A percentile compares a stretch with the other conserved stretches of the same genome.
These are phyloP conservation scores for Neofusicoccum cordaticola DNA, from an alignment of 2,329 filamentous ascomycete species.

Conservation along the genomic window DNA sequence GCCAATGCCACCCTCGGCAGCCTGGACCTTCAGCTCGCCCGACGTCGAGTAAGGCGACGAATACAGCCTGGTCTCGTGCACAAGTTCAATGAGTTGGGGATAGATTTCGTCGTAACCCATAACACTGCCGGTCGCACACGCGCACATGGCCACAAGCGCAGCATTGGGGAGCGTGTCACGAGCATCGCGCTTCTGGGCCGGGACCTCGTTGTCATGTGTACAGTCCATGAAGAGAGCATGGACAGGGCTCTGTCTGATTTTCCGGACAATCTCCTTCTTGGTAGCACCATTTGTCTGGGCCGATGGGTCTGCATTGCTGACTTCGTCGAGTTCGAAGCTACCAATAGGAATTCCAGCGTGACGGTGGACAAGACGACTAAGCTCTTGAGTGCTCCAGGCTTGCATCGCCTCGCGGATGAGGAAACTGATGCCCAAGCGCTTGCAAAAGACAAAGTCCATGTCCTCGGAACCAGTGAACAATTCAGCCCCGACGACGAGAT, in stretches of 20 bases:
- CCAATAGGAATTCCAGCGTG: constrained; percentile 93
- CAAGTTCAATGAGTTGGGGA: constrained; percentile 86
- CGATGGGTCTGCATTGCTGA: constrained; percentile 58
- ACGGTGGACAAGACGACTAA: constrained; percentile 88
- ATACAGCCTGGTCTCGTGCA: constrained; percentile 83
- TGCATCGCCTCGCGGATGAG: constrained; percentile 98
- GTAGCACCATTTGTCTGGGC: constrained; percentile 30
- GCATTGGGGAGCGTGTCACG: constrained; percentile 92
- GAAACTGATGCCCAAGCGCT: constrained; percentile 83
- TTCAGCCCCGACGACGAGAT: constrained; percentile 90
- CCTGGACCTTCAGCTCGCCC: constrained; percentile 59
- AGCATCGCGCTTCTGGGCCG: constrained; percentile 90
- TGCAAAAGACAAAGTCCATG: constrained; percentile 94
- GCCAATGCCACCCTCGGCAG: constrained; percentile 80
- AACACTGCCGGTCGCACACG: constrained; percentile 89
- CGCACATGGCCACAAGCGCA: constrained; percentile 92
- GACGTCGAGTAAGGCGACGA: constrained; percentile 68
- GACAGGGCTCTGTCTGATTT: constrained; percentile 81
- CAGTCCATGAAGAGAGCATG: constrained; percentile 99
- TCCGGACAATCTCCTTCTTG: constrained; percentile 66
- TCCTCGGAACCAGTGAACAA: constrained; percentile 94
- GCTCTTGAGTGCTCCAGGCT: constrained; percentile 89
- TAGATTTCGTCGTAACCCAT: constrained; percentile 99
- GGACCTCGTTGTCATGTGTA: constrained; percentile 96
- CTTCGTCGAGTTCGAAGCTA: constrained; percentile 92